Percentiles rank a stretch among this genome's conserved stretches.
Evolutionary conservation across 331 rosid genomes (phyloP).

Genomic region (Pyrus hybrid): DNA sequence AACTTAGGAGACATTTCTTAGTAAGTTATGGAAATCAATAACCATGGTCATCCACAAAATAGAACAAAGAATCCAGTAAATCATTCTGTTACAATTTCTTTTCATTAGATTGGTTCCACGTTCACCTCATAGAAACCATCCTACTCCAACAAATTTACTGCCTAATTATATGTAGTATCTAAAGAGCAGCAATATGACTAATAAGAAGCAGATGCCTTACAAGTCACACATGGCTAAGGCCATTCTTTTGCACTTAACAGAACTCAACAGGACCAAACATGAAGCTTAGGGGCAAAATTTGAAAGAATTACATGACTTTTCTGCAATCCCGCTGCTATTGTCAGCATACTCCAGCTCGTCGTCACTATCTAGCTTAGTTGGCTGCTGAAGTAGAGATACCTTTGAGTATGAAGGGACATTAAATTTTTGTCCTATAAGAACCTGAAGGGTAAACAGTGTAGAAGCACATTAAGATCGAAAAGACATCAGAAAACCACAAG

Average conservation of each 20-base stretch:
- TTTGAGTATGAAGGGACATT: constrained; percentile 75
- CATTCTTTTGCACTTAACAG: constrained; percentile 1
- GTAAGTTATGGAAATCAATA: neutral
- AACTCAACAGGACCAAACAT: constrained; percentile 5
- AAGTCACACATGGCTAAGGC: neutral
- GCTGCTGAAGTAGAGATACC: constrained; percentile 81
- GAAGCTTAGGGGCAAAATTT: neutral
- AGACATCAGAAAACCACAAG: constrained; percentile 10
- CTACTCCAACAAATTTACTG: neutral
- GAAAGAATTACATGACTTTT: constrained; percentile 22
- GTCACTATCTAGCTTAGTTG: constrained; percentile 85
- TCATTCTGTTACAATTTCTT: neutral
- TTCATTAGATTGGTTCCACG: neutral
- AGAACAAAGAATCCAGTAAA: neutral
- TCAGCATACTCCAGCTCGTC: constrained; percentile 98
- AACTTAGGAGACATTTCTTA: neutral
- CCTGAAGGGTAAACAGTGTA: constrained; percentile 50
- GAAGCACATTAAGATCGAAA: constrained; percentile 4
- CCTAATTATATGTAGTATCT: neutral
- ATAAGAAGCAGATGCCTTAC: neutral
- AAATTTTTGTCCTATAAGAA: constrained; percentile 62
- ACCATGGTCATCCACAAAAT: neutral
- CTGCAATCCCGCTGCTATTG: constrained; percentile 59
- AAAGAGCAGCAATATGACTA: neutral
- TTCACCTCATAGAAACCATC: neutral